Conservation (phyloP, 2,329 filamentous ascomycete genomes). For the Arachnopeziza araneosa region DNA sequence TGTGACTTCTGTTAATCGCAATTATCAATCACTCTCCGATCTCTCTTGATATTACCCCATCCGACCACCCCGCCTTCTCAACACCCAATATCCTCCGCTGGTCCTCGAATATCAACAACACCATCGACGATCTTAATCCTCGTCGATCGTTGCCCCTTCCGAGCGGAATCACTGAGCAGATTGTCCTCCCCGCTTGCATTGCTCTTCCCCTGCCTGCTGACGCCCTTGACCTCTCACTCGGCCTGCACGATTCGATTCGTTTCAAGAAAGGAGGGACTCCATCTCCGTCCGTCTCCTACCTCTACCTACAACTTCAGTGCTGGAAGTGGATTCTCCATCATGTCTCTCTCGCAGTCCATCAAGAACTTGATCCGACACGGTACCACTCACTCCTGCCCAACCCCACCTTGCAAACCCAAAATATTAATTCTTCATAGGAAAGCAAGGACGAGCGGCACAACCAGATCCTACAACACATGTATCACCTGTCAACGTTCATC, state of each 20-base stretch:
- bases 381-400: slow-evolving; percentile 29
- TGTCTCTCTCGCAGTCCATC: slow-evolving; percentile 83
- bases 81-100: not conserved
- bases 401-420: not conserved
- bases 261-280: not conserved
- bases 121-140: not conserved
- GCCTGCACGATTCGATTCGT: not conserved
- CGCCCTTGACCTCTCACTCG: not conserved
- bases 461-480: slow-evolving; percentile 43
- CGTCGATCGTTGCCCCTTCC: not conserved
- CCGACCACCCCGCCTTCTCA: not conserved
- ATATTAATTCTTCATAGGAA: slow-evolving; percentile 50
- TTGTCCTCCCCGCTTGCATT: not conserved
- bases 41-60: not conserved
- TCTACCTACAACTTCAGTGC: not conserved
- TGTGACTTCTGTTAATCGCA: not conserved
- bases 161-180: not conserved
- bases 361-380: slow-evolving; percentile 98
- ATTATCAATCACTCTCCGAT: not conserved
- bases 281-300: not conserved
- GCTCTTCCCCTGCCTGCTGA: not conserved
- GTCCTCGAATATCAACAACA: not conserved
- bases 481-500: slow-evolving; percentile 54
- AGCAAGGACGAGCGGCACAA: slow-evolving; percentile 73
- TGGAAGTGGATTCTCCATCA: slow-evolving; percentile 24